Conservation (phyloP, 2,329 filamentous ascomycete species). For the Ophiocordyceps camponoti-saundersi region DNA sequence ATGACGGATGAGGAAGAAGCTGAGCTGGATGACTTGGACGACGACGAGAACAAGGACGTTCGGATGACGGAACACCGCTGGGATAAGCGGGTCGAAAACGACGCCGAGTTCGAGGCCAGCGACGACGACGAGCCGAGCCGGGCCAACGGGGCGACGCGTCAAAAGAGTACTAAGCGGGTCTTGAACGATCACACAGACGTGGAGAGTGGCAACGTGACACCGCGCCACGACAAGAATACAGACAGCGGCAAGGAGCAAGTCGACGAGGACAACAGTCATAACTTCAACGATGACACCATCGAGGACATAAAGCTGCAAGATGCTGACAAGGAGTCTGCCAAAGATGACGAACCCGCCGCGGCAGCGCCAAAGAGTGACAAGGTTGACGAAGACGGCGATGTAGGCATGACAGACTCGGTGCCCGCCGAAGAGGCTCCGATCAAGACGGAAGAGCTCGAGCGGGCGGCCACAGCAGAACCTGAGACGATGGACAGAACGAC, state of each 20-base stretch:
- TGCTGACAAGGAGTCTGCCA: constrained; percentile 9
- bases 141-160: constrained; percentile 50
- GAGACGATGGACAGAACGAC: constrained; percentile 13
- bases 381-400: constrained; percentile 30
- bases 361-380: constrained; percentile 10
- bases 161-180: constrained; percentile 28
- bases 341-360: constrained; percentile 2
- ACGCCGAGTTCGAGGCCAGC: constrained; percentile 73
- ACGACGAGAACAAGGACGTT: constrained; percentile 71
- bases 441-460: constrained; percentile 22
- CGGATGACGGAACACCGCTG: constrained; percentile 68
- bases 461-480: constrained; percentile 13
- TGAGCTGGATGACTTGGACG: constrained; percentile 53
- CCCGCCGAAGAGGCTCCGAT: constrained; percentile 15
- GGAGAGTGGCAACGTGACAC: constrained; percentile 21
- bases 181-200: constrained; percentile 30
- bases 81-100: constrained; percentile 60
- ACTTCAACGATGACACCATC: constrained; percentile 22
- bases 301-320: constrained; percentile 22
- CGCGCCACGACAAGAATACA: constrained; percentile 16
- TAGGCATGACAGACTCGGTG: constrained; percentile 29
- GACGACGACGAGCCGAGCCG: constrained; percentile 72
- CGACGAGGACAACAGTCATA: constrained; percentile 14
- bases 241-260: constrained; percentile 11
- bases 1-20: constrained; percentile 52